Percentiles rank a stretch among this genome's conserved stretches.
phyloP scores from a whole-genome alignment of 106 monocot genomes.

The Dendrobium huoshanense region DNA sequence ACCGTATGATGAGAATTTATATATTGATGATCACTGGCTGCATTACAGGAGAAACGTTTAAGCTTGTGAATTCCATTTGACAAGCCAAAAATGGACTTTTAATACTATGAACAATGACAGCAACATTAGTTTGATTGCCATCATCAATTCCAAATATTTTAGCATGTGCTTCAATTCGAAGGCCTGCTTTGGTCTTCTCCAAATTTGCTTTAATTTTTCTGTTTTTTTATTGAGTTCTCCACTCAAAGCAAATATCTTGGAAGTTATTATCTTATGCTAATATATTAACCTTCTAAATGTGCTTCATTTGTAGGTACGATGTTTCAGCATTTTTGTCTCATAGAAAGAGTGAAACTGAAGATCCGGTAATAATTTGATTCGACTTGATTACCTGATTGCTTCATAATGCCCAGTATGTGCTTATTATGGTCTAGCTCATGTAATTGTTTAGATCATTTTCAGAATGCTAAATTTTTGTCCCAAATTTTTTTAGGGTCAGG shows the following conservation, averaged over 20 bases:
- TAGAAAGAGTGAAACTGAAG: slow-evolving; percentile 74
- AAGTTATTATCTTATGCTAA: not conserved
- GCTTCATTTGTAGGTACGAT: slow-evolving; percentile 71
- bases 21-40: not conserved
- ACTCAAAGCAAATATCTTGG: not conserved
- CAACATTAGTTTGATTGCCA: not conserved
- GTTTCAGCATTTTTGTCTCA: slow-evolving; percentile 79
- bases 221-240: not conserved
- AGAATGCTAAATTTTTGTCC: not conserved
- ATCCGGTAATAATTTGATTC: slow-evolving; percentile 51
- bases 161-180: not conserved
- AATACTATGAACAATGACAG: not conserved
- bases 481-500: not conserved
- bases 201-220: not conserved
- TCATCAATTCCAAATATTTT: not conserved
- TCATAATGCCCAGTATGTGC: not conserved
- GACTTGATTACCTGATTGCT: not conserved
- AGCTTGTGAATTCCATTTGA: not conserved
- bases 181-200: too few relatives aligned
- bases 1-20: not conserved
- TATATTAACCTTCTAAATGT: not conserved
- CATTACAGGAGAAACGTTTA: not conserved
- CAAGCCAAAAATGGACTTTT: not conserved
- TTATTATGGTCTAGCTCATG: not conserved
- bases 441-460: not conserved